Evolutionary conservation across 2,329 filamentous ascomycete species (phyloP).

Genomic region (Tolypocladium paradoxum): DNA sequence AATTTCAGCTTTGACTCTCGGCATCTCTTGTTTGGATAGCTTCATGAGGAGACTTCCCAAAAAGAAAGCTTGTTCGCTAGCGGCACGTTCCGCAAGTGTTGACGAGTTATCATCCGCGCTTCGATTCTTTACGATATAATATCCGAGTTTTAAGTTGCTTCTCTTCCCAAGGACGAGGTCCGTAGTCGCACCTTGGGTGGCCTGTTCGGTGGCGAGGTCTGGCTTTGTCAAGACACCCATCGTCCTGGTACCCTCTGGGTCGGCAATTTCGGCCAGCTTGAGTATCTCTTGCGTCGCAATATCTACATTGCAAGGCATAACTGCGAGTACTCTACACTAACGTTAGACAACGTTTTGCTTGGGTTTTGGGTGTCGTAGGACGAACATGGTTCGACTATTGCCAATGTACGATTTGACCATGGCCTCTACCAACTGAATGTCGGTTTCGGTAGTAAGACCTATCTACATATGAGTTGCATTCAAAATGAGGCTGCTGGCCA

Average conservation of each 20-base stretch:
- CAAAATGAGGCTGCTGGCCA: no score
- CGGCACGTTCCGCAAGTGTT: slow-evolving; percentile 17
- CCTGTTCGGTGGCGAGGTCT: slow-evolving; percentile 37
- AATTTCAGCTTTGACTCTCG: slow-evolving; percentile 22
- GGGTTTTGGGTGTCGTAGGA: not conserved
- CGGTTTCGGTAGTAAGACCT: slow-evolving; percentile 31
- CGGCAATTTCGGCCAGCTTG: slow-evolving; percentile 22
- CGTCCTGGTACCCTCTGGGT: slow-evolving; percentile 29
- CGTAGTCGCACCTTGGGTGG: slow-evolving; percentile 24
- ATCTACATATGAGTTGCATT: slow-evolving; percentile 4
- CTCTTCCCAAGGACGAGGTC: slow-evolving; percentile 30
- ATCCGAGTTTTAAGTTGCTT: slow-evolving; percentile 32
- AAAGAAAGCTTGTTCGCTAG: slow-evolving; percentile 27
- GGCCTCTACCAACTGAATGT: slow-evolving; percentile 31
- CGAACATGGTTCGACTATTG: slow-evolving; percentile 31
- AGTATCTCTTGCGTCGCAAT: slow-evolving; percentile 31
- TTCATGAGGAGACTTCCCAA: slow-evolving; percentile 23
- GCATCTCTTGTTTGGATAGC: slow-evolving; percentile 27
- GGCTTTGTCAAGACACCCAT: slow-evolving; percentile 47
- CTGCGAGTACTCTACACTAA: slow-evolving; percentile 27
- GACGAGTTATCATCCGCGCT: slow-evolving; percentile 28
- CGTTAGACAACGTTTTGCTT: not conserved
- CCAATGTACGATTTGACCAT: slow-evolving; percentile 38
- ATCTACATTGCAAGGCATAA: slow-evolving; percentile 28
- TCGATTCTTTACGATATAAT: slow-evolving; percentile 37